These are phyloP conservation scores for Colletotrichum sansevieriae DNA, from an alignment of 2,329 filamentous ascomycete genomes.

Conservation along the genomic window DNA sequence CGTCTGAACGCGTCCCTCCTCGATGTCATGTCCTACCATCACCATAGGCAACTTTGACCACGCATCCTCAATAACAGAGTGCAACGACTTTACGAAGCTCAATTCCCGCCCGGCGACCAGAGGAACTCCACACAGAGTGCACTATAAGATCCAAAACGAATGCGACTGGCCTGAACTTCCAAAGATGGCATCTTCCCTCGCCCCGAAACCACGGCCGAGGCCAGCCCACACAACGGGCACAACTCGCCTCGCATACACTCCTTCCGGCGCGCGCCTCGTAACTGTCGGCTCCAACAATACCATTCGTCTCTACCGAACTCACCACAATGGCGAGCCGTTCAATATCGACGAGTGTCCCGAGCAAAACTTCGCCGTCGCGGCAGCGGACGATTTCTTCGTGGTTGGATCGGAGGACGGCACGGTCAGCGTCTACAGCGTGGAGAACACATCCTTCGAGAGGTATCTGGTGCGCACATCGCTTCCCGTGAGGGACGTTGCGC, in stretches of 20 bases:
- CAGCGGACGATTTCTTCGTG: conserved; percentile 84
- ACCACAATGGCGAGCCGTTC: conserved; percentile 90
- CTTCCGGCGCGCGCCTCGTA: conserved; percentile 86
- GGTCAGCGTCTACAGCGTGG: conserved; percentile 92
- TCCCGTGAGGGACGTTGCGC: conserved; percentile 85
- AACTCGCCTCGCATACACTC: conserved; percentile 90
- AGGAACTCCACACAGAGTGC: neutral
- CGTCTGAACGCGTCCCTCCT: conserved; percentile 54
- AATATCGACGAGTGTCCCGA: conserved; percentile 94
- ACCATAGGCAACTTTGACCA: neutral
- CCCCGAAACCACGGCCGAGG: conserved; percentile 69
- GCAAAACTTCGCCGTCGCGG: conserved; percentile 83
- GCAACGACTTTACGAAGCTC: neutral
- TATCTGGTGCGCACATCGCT: conserved; percentile 87
- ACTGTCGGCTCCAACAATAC: conserved; percentile 95
- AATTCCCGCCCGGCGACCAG: neutral
- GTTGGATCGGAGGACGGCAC: conserved; percentile 94
- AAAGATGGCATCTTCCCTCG: conserved; percentile 52
- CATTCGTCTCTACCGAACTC: conserved; percentile 91
- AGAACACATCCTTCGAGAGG: conserved; percentile 79
- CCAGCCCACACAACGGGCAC: conserved; percentile 86
- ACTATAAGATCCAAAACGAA: neutral
- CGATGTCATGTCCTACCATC: neutral
- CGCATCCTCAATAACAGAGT: conserved; percentile 26
- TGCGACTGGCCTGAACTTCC: neutral